Evolutionary conservation across 1,284 basidiomycete species (phyloP).

Genomic region (Puccinia horiana): DNA sequence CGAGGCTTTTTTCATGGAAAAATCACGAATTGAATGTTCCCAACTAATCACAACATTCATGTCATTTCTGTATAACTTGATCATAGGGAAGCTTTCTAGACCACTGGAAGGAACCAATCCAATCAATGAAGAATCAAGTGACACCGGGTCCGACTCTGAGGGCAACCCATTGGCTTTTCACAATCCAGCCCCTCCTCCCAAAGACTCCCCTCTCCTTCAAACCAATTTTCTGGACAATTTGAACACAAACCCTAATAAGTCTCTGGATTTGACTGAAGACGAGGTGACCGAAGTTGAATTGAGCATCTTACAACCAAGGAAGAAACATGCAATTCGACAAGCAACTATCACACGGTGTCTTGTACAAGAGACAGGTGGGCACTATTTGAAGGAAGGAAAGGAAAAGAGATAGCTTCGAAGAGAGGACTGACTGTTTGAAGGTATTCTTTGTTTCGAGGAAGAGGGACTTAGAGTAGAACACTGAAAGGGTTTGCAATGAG

Average conservation of each 20-base stretch:
- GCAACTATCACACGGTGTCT: too few relatives aligned
- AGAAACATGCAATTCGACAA: neutral
- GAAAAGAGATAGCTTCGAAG: too few relatives aligned
- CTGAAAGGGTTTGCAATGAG: too few relatives aligned
- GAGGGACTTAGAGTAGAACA: too few relatives aligned
- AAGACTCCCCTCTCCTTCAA: neutral
- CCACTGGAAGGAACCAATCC: neutral
- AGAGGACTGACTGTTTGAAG: too few relatives aligned
- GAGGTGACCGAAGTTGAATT: neutral
- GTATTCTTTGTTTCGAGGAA: too few relatives aligned
- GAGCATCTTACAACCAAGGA: neutral
- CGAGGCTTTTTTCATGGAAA: too few relatives aligned
- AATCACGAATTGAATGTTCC: neutral
- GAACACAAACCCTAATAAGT: neutral
- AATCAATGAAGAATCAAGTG: neutral
- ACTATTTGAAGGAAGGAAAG: too few relatives aligned
- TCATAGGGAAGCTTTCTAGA: neutral
- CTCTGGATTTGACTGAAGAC: neutral
- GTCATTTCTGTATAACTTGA: constrained; percentile 15
- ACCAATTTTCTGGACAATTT: too few relatives aligned
- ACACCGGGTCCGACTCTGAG: too few relatives aligned
- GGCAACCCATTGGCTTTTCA: neutral
- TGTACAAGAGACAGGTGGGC: too few relatives aligned
- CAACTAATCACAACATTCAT: neutral
- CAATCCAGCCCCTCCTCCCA: neutral